Conservation (phyloP, 805 yeast species). For the Starmerella apis region DNA sequence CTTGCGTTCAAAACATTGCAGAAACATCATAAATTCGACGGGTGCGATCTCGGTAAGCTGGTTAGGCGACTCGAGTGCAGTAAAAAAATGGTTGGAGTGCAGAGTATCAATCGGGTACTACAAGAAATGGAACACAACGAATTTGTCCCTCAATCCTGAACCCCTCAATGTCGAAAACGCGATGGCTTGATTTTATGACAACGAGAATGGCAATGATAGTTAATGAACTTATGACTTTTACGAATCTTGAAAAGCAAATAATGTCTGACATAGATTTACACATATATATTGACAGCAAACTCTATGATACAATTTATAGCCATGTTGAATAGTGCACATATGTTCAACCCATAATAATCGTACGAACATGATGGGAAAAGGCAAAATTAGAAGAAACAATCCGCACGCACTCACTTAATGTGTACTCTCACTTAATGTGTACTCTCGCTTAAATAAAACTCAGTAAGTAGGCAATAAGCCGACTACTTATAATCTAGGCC, state of each 20-base stretch:
- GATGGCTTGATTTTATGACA: not conserved
- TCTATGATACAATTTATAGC: too few relatives aligned
- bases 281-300: not conserved
- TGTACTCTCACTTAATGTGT: too few relatives aligned
- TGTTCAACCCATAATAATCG: too few relatives aligned
- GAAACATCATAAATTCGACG: constrained; percentile 40
- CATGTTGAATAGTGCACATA: too few relatives aligned
- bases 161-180: not conserved
- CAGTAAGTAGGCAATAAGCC: too few relatives aligned
- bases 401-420: too few relatives aligned
- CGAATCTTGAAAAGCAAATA: not conserved
- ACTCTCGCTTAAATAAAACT: too few relatives aligned
- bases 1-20: constrained; percentile 75
- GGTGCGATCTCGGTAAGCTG: constrained; percentile 24
- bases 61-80: constrained; percentile 22
- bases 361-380: too few relatives aligned
- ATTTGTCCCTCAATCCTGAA: not conserved
- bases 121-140: constrained; percentile 21
- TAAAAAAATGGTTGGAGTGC: constrained; percentile 25
- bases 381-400: too few relatives aligned
- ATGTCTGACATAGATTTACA: not conserved
- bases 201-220: not conserved
- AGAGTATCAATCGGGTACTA: constrained; percentile 26
- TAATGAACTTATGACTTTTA: constrained; percentile 1
- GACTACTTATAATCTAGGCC: too few relatives aligned